Evolutionary conservation across 2,329 filamentous ascomycete species (phyloP).

Genomic region (Fusarium haematococcum): DNA sequence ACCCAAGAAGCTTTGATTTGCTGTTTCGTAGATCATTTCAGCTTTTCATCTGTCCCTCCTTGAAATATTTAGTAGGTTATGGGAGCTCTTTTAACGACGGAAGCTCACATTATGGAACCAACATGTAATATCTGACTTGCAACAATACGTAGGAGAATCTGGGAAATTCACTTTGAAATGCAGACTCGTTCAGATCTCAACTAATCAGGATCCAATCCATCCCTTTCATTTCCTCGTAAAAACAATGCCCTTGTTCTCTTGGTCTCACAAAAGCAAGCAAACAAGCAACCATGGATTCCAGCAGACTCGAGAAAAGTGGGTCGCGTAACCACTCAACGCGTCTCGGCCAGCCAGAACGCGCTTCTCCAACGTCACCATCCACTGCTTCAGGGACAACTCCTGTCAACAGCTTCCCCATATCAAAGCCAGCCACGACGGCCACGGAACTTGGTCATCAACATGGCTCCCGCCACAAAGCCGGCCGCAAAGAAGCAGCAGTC

Average conservation of each 20-base stretch:
- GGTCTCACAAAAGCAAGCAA: conserved; percentile 1
- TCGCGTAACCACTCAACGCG: conserved; percentile 44
- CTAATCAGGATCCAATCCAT: background rate
- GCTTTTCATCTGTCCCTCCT: background rate
- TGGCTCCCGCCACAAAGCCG: conserved; percentile 54
- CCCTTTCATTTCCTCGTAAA: background rate
- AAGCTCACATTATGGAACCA: background rate
- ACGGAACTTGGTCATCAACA: conserved; percentile 26
- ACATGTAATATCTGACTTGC: background rate
- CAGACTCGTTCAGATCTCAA: background rate
- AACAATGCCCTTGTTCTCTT: background rate
- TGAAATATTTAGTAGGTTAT: background rate
- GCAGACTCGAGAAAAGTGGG: conserved; percentile 28
- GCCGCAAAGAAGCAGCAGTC: conserved; percentile 78
- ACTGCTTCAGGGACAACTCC: conserved; percentile 1
- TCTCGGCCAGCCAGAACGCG: conserved; percentile 37
- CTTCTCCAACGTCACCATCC: conserved; percentile 39
- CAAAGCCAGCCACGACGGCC: background rate
- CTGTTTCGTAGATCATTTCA: background rate
- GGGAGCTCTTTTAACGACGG: background rate
- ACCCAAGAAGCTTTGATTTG: background rate
- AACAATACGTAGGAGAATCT: background rate
- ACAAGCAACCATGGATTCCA: background rate
- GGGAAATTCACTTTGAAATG: background rate
- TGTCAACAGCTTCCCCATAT: conserved; percentile 16